phyloP scores from a whole-genome alignment of 202 grass and related monocot genomes.

The Elaeis oleifera region DNA sequence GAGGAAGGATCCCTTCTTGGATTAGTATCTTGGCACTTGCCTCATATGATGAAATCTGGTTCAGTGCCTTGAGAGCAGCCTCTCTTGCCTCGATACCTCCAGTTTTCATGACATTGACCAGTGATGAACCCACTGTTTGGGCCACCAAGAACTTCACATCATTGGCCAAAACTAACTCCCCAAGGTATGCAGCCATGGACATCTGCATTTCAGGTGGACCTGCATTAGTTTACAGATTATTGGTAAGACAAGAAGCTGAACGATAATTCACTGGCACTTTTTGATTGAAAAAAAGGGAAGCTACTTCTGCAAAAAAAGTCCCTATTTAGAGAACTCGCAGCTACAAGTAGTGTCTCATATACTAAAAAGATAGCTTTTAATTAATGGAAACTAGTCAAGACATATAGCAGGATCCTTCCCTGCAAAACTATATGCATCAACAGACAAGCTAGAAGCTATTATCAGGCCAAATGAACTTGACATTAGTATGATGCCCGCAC shows the following conservation, averaged over 20 bases:
- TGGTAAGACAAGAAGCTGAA: conserved; percentile 15
- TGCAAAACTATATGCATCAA: too few species aligned
- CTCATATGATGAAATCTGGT: conserved; percentile 50
- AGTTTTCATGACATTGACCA: conserved; percentile 44
- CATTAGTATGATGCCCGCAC: too few species aligned
- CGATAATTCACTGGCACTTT: background rate
- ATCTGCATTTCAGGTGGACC: conserved; percentile 51
- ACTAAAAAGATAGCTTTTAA: too few species aligned
- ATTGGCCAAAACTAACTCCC: conserved; percentile 56
- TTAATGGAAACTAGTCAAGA: too few species aligned
- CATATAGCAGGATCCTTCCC: too few species aligned
- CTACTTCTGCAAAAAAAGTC: too few species aligned
- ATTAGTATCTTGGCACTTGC: conserved; percentile 58
- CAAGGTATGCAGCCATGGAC: conserved; percentile 42
- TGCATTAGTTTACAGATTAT: conserved; percentile 27
- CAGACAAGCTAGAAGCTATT: too few species aligned
- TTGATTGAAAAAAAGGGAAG: too few species aligned
- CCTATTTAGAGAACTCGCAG: too few species aligned
- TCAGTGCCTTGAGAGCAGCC: conserved; percentile 57
- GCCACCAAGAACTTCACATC: conserved; percentile 60
- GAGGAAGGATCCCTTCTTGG: conserved; percentile 39
- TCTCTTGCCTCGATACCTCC: conserved; percentile 46
- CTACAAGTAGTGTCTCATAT: too few species aligned
- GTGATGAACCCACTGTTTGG: conserved; percentile 40
- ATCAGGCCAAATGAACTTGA: too few species aligned